Evolutionary conservation across 306 rosid genomes (phyloP).

Genomic region (Vigna unguiculata): DNA sequence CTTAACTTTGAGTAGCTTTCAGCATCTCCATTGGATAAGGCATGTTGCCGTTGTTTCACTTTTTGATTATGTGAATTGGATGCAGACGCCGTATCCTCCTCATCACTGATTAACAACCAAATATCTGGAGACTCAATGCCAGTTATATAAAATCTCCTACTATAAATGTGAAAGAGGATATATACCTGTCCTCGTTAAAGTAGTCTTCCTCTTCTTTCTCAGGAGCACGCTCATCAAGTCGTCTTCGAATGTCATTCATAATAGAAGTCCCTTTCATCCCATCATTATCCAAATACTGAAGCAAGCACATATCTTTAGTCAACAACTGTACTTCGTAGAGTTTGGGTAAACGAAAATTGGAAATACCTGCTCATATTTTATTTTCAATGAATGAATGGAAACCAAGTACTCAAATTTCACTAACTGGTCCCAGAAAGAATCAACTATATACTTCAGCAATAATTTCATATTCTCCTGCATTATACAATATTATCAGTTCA

Average conservation of each 20-base stretch:
- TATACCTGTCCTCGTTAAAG: constrained; percentile 83
- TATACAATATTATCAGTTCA: constrained; percentile 30
- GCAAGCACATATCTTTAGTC: constrained; percentile 37
- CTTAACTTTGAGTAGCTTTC: constrained; percentile 59
- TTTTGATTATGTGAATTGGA: constrained; percentile 60
- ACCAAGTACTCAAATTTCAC: constrained; percentile 74
- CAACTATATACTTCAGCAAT: constrained; percentile 71
- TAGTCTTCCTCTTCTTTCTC: constrained; percentile 96
- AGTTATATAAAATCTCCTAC: constrained; percentile 19
- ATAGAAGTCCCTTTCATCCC: constrained; percentile 60
- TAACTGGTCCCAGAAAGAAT: constrained; percentile 87
- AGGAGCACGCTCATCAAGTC: constrained; percentile 86
- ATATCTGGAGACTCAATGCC: constrained; percentile 37
- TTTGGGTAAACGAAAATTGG: constrained; percentile 22
- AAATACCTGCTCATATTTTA: constrained; percentile 94
- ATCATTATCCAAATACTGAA: constrained; percentile 80
- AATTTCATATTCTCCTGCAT: constrained; percentile 84
- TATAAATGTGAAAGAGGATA: constrained; percentile 10
- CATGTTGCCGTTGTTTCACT: constrained; percentile 56
- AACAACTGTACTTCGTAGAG: constrained; percentile 29
- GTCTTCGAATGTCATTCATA: constrained; percentile 72
- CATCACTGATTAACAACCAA: constrained; percentile 70
- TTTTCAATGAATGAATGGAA: constrained; percentile 79
- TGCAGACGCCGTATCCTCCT: constrained; percentile 86
- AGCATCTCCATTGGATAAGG: constrained; percentile 75